phyloP scores from a whole-genome alignment of 805 yeast species.

The Metschnikowia santaceciliae region DNA sequence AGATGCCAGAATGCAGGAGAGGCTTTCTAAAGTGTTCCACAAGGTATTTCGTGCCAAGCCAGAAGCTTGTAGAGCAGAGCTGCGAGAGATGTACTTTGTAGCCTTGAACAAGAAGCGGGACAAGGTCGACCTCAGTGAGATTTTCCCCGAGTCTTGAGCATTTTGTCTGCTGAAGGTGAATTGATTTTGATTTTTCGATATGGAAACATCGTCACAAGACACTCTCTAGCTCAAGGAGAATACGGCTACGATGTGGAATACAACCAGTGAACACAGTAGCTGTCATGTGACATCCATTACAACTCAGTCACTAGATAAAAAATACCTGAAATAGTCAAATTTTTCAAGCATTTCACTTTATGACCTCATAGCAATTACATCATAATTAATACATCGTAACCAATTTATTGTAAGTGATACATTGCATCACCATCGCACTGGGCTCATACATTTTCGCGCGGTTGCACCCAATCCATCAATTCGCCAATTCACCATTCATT shows the following conservation, averaged over 20 bases:
- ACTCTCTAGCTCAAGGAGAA: no score
- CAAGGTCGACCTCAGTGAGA: slow-evolving; percentile 1
- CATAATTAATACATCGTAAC: no score
- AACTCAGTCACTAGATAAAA: background rate
- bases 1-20: slow-evolving; percentile 57
- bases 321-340: background rate
- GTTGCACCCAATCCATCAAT: background rate
- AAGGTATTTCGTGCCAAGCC: slow-evolving; percentile 75
- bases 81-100: slow-evolving; percentile 79
- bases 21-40: slow-evolving; percentile 56
- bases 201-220: no score
- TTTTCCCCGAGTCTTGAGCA: slow-evolving; percentile 2
- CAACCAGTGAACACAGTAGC: no score
- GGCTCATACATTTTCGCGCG: background rate
- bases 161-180: no score
- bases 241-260: no score
- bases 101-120: slow-evolving; percentile 47
- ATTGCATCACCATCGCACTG: no score
- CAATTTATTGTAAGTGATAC: no score
- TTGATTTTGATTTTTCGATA: no score
- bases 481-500: background rate
- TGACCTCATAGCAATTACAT: no score
- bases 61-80: slow-evolving; percentile 69
- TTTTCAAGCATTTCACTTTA: no score
- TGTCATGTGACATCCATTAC: no score